Base-by-base conservation (phyloP, 805 yeast genomes). In the Yarrowia osloensis region DNA sequence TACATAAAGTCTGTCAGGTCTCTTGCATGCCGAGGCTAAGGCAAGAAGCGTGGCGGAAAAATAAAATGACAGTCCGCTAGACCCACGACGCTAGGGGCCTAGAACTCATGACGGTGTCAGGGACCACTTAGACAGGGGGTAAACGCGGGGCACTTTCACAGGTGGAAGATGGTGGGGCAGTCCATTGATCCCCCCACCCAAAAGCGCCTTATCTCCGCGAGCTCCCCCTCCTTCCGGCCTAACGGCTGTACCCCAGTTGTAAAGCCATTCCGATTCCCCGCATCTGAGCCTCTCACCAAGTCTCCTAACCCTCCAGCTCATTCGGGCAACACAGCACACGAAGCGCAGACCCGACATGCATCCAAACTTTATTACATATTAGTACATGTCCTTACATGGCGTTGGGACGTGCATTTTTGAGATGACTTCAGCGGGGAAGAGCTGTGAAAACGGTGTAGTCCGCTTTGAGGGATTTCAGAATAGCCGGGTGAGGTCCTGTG, bases 341-440 rank as follows among this genome's bases (percentile, higher is more conserved):
- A 55, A 55, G 46, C 31, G 46, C 44, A 39, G 35, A 39, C 33
- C 31, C 47, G 40, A 7, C 46, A 55, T 55, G 62, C 47, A 37
- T 13, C 28, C 31, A 57, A 57, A 57, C 49, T 15, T 40, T 57
- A 28, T 57, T 57, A 57, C 63, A 57, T 57, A 57, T 57, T 57
- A 40, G 63, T 57, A 57, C 63, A 57, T 57, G 47, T 54, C 61
- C 61, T 54, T 54, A 54, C 61, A 54, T 54, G 61, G 44, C 31
- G 61, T 35, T 24, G 44, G 31, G 42, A 52, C 39, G 55, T 21
- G 55, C 55, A 19, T n/a, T 22, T 13, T 26, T 12, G 54, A 28
- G 54, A 46, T 46, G 50, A 46, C 54, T 13, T 28, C 28, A 4
- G 47, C 13, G 47, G 47, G 35, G 54, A 47, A 17, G 29, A 24